phyloP scores from a whole-genome alignment of 768 basidiomycete genomes.

The Calocera viscosa region DNA sequence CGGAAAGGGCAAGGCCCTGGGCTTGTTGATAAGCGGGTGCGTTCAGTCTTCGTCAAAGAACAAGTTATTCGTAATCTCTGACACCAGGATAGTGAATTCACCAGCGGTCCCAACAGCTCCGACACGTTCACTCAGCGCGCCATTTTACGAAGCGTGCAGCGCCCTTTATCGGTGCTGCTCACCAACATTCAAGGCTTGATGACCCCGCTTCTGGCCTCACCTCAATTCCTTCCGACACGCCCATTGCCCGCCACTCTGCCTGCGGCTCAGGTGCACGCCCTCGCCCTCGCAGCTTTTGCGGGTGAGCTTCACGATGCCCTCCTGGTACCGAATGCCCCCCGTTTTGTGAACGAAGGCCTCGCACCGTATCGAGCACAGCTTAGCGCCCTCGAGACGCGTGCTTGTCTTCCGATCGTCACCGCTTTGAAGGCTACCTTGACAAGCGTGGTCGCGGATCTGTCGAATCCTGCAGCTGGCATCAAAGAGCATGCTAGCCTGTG shows the following conservation, averaged over 20 bases:
- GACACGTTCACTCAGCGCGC: conserved; percentile 47
- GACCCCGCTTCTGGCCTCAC: conserved; percentile 51
- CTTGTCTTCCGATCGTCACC: conserved; percentile 60
- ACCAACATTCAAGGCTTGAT: conserved; percentile 57
- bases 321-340: not conserved
- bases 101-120: conserved; percentile 47
- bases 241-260: conserved; percentile 41
- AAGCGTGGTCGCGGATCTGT: conserved; percentile 51
- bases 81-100: conserved; percentile 63
- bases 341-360: conserved; percentile 36
- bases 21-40: conserved; percentile 57
- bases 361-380: conserved; percentile 37
- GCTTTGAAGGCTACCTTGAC: conserved; percentile 55
- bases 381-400: conserved; percentile 33
- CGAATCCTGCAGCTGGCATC: conserved; percentile 49
- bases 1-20: conserved; percentile 56
- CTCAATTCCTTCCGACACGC: conserved; percentile 43
- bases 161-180: conserved; percentile 62
- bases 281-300: conserved; percentile 55
- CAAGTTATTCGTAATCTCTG: conserved; percentile 13
- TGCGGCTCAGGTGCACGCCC: conserved; percentile 55
- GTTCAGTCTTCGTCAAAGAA: conserved; percentile 25
- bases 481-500: conserved; percentile 34
- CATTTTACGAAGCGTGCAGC: conserved; percentile 58
- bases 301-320: conserved; percentile 62